Percentiles rank a stretch among this genome's conserved stretches.
phyloP scores from a whole-genome alignment of 306 rosid genomes.

The Ceratonia siliqua region DNA sequence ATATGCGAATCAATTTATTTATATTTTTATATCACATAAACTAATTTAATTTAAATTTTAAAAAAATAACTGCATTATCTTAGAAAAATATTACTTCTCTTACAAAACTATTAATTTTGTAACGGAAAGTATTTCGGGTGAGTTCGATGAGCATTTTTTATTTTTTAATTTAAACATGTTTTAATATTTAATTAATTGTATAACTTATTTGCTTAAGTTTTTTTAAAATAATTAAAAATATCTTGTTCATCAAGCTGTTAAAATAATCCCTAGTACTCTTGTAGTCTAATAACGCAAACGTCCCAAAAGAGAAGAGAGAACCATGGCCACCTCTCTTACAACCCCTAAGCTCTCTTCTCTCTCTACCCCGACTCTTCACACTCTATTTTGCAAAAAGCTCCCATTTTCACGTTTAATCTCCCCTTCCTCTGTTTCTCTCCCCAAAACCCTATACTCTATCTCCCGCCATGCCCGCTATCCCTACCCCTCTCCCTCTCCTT shows the following conservation, averaged over 20 bases:
- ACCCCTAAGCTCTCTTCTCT: constrained; percentile 22
- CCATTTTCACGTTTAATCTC: constrained; percentile 2
- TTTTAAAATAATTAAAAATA: neutral
- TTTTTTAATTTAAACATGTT: too few relatives aligned
- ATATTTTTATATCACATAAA: neutral
- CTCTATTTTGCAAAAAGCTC: constrained; percentile 24
- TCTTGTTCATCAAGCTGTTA: neutral
- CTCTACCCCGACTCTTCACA: constrained; percentile 32
- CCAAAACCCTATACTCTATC: constrained; percentile 33
- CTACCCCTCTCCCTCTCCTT: neutral
- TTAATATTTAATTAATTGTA: too few relatives aligned
- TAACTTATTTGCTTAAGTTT: neutral
- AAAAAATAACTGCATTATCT: neutral
- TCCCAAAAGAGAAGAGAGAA: neutral
- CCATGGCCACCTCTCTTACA: constrained; percentile 43
- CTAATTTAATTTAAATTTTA: too few relatives aligned
- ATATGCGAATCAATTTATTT: neutral
- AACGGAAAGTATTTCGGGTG: too few relatives aligned
- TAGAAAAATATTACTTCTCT: too few relatives aligned
- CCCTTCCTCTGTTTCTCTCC: neutral
- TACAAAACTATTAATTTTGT: too few relatives aligned
- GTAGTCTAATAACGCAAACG: neutral
- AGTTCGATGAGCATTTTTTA: too few relatives aligned
- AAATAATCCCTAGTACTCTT: neutral
- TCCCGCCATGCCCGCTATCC: neutral